Evolutionary conservation across 495 filamentous ascomycete genomes (phyloP).

Genomic region (Apodospora peruviana): DNA sequence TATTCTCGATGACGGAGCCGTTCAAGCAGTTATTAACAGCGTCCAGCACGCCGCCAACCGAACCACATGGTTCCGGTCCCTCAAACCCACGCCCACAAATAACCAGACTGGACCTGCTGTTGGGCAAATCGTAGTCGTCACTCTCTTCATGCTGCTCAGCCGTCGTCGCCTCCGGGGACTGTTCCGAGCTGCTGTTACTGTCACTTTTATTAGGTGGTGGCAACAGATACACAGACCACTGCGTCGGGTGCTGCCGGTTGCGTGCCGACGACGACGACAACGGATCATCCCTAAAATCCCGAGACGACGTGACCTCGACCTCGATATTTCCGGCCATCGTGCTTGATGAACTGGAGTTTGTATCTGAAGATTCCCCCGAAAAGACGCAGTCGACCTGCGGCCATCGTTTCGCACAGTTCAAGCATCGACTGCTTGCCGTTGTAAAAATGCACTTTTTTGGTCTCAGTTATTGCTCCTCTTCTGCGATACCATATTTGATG

Average conservation of each 20-base stretch:
- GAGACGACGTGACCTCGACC: constrained; percentile 3
- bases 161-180: neutral
- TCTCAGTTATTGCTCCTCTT: no score
- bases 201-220: neutral
- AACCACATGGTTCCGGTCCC: neutral
- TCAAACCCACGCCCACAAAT: neutral
- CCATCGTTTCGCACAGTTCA: constrained; percentile 12
- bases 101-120: neutral
- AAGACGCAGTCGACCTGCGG: constrained; percentile 9
- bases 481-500: no score
- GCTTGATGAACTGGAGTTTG: neutral
- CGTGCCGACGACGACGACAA: neutral
- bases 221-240: constrained; percentile 2
- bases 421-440: neutral
- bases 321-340: neutral
- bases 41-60: constrained; percentile 15
- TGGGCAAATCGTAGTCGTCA: neutral
- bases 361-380: neutral
- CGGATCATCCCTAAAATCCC: neutral
- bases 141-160: neutral
- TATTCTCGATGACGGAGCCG: constrained; percentile 9
- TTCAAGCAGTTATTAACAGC: constrained; percentile 16
- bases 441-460: constrained; percentile 4
- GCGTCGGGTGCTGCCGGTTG: neutral
- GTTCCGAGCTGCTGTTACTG: neutral